Base-by-base conservation (phyloP, 331 rosid genomes). In the Rhamnella rubrinervis region DNA sequence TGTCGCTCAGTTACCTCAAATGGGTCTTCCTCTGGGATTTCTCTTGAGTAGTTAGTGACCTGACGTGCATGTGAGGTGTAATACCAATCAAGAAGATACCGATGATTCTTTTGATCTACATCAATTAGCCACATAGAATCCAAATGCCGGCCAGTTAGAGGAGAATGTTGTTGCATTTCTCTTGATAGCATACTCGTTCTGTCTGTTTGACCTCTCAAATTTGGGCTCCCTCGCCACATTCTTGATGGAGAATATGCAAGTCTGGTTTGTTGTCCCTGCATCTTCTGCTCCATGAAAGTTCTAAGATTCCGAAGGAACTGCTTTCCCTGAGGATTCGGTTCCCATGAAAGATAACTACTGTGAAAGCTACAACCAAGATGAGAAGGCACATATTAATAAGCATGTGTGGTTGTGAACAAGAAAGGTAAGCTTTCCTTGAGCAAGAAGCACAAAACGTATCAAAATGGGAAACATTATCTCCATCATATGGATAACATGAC, bases 1-100 rank as follows among this genome's bases (percentile, higher is more conserved):
- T 63, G 77, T 70, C 41, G 84, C 80, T 80, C 88, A 5, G 66
- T 61, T 31, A 16, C 71, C 71, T 81, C 86, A 47, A 72, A 66
- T 31, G 88, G 80, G 35, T 31, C 35, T 67, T 83, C 89, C 25
- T 46, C 77, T 16, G 75, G 74, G 76, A 41, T 63, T 31, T 79
- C 84, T 52, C 78, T 44, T 0, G 23, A 7, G 67, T 46, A 10
- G 59, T 46, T 67, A 58, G 79, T 60, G 1, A 1, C 21, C n/a
- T 71, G 71, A 59, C 49, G 85, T 28, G 88, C 81, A 55, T 41
- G 79, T 14, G 83, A 80, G 10, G 86, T 85, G 78, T 95, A 91
- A 81, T 89, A 95, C 86, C 92, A 86, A 73, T 95, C 97, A 56
- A 95, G 91, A 71, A 91, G 88, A 76, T 91, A 89, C 0, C 93